phyloP scores from a whole-genome alignment of 768 basidiomycete genomes.

The Stropharia rugosoannulata region DNA sequence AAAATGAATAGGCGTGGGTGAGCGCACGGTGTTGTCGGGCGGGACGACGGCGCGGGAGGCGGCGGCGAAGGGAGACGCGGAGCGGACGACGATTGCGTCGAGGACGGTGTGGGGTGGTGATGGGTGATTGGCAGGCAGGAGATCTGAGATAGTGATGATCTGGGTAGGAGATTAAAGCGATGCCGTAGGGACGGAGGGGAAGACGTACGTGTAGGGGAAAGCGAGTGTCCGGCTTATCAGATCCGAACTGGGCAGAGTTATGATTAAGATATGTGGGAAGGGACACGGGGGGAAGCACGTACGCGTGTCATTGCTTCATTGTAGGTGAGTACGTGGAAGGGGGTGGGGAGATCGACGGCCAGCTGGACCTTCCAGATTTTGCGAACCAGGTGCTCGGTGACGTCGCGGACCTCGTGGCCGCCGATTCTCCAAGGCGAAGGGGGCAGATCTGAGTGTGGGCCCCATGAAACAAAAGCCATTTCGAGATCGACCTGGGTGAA shows the following conservation, averaged over 20 bases:
- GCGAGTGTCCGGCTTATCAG: conserved; percentile 92
- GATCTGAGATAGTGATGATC: conserved; percentile 45
- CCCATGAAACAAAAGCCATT: conserved; percentile 94
- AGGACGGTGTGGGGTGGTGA: no score
- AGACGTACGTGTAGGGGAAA: conserved; percentile 76
- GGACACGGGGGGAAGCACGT: conserved; percentile 27
- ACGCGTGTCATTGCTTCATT: conserved; percentile 87
- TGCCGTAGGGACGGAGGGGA: conserved; percentile 13
- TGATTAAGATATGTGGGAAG: conserved; percentile 14
- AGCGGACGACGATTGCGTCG: conserved; percentile 47
- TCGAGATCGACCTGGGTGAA: conserved; percentile 97
- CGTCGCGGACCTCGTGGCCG: conserved; percentile 74
- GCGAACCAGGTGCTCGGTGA: conserved; percentile 74
- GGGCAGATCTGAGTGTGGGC: conserved; percentile 25
- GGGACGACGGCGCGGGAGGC: conserved; percentile 36
- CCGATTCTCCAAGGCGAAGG: conserved; percentile 75
- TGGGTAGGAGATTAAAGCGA: conserved; percentile 21
- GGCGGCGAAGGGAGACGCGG: conserved; percentile 38
- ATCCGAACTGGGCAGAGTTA: conserved; percentile 66
- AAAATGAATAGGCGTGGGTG: conserved; percentile 5
- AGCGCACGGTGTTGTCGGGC: conserved; percentile 17
- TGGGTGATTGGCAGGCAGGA: conserved; percentile 32
- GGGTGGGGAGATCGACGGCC: conserved; percentile 54
- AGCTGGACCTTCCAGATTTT: conserved; percentile 76
- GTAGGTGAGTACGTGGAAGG: conserved; percentile 86